Conservation (phyloP, 23 red algal genomes). For the Chondrus crispus region DNA sequence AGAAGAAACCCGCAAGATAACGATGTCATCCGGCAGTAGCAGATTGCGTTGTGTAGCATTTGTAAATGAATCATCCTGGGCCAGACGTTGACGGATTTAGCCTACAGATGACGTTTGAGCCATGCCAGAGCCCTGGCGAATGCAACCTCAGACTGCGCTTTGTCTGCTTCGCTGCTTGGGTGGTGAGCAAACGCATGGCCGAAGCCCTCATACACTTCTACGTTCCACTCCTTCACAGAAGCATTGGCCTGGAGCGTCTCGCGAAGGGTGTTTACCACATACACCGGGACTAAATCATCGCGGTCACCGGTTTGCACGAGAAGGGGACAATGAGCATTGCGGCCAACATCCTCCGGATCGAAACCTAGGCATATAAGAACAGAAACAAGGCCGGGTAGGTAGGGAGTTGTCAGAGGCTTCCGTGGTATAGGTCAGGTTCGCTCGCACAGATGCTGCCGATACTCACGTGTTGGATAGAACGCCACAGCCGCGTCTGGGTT, state of each 20-base stretch:
- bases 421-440: no score
- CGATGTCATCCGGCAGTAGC: not conserved
- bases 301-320: not conserved
- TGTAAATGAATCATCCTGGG: no score
- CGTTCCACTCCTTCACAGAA: not conserved
- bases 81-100: no score
- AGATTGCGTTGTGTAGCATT: no score
- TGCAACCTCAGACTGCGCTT: not conserved
- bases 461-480: conserved; percentile 20
- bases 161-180: not conserved
- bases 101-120: not conserved
- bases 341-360: not conserved
- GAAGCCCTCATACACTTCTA: not conserved
- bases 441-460: not conserved
- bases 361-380: not conserved
- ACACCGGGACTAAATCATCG: conserved; percentile 11
- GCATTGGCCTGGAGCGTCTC: not conserved
- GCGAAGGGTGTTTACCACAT: not conserved
- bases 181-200: conserved; percentile 36
- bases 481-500: conserved; percentile 6
- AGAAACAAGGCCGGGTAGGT: not conserved
- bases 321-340: not conserved
- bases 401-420: not conserved
- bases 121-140: not conserved
- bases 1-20: not conserved